Evolutionary conservation across 2,329 filamentous ascomycete genomes (phyloP).

Genomic region (Dactylellina leptospora): DNA sequence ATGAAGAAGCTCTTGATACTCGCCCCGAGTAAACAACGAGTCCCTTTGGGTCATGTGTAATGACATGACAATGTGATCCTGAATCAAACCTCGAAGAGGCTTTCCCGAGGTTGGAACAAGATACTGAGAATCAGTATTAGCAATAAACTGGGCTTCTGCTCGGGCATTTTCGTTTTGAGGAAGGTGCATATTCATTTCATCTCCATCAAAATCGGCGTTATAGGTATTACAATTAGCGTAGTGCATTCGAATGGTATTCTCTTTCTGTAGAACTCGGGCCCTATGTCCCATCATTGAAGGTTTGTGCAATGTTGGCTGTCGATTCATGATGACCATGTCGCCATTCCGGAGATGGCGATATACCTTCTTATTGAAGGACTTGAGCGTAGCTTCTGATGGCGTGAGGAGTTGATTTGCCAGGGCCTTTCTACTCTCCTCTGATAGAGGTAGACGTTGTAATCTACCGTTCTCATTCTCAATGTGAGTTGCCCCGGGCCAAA

Average conservation of each 20-base stretch:
- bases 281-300: constrained; percentile 99
- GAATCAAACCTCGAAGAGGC: constrained; percentile 92
- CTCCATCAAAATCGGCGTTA: constrained; percentile 98
- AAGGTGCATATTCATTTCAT: constrained; percentile 99
- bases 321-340: constrained; percentile 98
- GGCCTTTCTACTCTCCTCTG: constrained; percentile 80
- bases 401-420: constrained; percentile 87
- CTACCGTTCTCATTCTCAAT: constrained; percentile 97
- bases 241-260: constrained; percentile 99
- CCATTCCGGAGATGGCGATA: constrained; percentile 95
- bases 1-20: constrained; percentile 95
- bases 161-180: constrained; percentile 95
- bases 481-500: constrained; percentile 91
- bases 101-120: constrained; percentile 92
- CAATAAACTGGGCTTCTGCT: constrained; percentile 89
- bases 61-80: constrained; percentile 96
- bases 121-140: constrained; percentile 97
- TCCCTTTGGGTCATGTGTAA: constrained; percentile 90
- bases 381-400: constrained; percentile 76
- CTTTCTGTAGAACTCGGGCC: constrained; percentile 87
- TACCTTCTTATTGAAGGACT: constrained; percentile 91
- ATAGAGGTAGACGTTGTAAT: constrained; percentile 69
- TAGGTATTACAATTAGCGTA: constrained; percentile 99
- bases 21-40: constrained; percentile 83
- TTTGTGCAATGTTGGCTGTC: constrained; percentile 96